Percentiles rank a stretch among this genome's conserved stretches.
Conservation (phyloP, 768 basidiomycete species). For the Pleurotus tuber-regium region DNA sequence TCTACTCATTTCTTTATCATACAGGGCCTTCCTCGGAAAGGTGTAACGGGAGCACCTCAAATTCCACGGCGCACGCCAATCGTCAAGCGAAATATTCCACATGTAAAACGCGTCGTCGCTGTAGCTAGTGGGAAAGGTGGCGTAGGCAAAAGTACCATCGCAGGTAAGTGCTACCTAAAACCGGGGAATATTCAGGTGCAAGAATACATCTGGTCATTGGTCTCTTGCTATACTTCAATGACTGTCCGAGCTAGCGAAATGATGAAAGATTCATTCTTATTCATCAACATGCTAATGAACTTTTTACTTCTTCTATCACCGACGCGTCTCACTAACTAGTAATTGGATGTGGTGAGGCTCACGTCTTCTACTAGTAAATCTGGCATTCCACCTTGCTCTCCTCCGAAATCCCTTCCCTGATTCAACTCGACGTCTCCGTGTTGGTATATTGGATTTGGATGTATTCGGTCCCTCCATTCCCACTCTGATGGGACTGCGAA, state of each 20-base stretch:
- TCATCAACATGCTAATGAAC: too few relatives aligned
- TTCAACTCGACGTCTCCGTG: slow-evolving; percentile 41
- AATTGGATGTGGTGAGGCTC: too few relatives aligned
- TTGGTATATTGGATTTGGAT: slow-evolving; percentile 92
- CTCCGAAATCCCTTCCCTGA: slow-evolving; percentile 31
- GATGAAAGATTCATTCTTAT: too few relatives aligned
- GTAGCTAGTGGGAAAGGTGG: slow-evolving; percentile 96
- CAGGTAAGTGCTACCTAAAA: slow-evolving; percentile 60
- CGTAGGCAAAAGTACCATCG: slow-evolving; percentile 92
- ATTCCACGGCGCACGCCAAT: slow-evolving; percentile 58
- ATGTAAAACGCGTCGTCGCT: slow-evolving; percentile 79
- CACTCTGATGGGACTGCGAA: slow-evolving; percentile 86
- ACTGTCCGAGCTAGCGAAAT: too few relatives aligned
- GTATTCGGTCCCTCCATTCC: slow-evolving; percentile 95
- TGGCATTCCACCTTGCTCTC: slow-evolving; percentile 72
- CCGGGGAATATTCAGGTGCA: too few relatives aligned
- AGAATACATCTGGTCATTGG: slow-evolving; percentile 1
- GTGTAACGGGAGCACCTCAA: slow-evolving; percentile 37
- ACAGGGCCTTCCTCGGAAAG: slow-evolving; percentile 31
- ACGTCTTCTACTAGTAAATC: slow-evolving; percentile 81
- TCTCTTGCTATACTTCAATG: neutral
- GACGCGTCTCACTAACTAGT: too few relatives aligned
- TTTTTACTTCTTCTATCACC: too few relatives aligned
- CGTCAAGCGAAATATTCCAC: slow-evolving; percentile 54
- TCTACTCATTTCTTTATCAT: too few relatives aligned